A percentile compares a stretch with the other conserved stretches of the same genome.
These are phyloP conservation scores for Alectoria sarmentosa DNA, from an alignment of 495 filamentous ascomycete genomes.

Conservation along the genomic window DNA sequence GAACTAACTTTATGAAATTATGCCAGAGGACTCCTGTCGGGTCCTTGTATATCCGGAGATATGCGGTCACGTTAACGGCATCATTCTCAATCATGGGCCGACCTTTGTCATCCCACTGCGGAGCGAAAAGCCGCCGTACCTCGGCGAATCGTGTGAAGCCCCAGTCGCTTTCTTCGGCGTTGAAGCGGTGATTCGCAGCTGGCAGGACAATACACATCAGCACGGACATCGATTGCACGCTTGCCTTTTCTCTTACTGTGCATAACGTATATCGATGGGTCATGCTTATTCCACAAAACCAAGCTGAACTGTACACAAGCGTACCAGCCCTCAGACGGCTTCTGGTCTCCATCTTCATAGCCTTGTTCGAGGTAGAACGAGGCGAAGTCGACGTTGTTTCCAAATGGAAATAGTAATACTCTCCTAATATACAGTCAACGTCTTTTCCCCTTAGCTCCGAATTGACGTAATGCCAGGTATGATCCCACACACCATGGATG, in stretches of 20 bases:
- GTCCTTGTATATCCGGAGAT: constrained; percentile 89
- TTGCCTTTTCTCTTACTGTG: constrained; percentile 44
- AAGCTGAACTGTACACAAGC: constrained; percentile 94
- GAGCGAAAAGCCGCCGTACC: constrained; percentile 69
- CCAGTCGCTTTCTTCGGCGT: constrained; percentile 96
- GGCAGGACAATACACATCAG: constrained; percentile 12
- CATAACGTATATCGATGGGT: constrained; percentile 66
- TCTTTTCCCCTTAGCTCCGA: neutral
- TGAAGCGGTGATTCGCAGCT: constrained; percentile 83
- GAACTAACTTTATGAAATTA: constrained; percentile 79
- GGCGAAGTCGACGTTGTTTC: constrained; percentile 84
- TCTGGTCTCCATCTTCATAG: constrained; percentile 50
- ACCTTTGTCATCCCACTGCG: constrained; percentile 57
- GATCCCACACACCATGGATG: constrained; percentile 66
- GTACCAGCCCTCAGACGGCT: constrained; percentile 81
- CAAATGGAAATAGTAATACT: constrained; percentile 89
- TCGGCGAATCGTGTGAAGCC: constrained; percentile 93
- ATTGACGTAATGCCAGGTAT: neutral
- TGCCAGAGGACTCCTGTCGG: constrained; percentile 99
- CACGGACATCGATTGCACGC: constrained; percentile 15
- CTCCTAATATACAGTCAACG: constrained; percentile 24
- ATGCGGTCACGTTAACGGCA: constrained; percentile 79
- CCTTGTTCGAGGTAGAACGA: constrained; percentile 98
- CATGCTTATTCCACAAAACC: constrained; percentile 88
- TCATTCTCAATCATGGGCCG: constrained; percentile 86